A percentile compares a stretch with the other conserved stretches of the same genome.
phyloP scores from a whole-genome alignment of 371 early-diverging fungal species.

The Mortierella polycephala region DNA sequence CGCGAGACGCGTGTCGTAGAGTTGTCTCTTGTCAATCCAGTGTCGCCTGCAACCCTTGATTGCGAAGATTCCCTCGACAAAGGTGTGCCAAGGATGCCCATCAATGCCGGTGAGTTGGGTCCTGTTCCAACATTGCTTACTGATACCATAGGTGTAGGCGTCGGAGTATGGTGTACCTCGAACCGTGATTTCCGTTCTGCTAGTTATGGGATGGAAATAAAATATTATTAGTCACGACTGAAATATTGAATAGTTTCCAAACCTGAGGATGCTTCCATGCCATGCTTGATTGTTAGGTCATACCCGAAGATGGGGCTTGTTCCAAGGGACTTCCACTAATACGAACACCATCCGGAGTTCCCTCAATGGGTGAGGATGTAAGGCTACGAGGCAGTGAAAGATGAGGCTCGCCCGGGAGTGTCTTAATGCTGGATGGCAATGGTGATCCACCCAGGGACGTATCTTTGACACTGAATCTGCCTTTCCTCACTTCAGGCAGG shows the following conservation, averaged over 20 bases:
- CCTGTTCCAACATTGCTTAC: slow-evolving; percentile 16
- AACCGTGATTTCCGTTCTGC: slow-evolving; percentile 52
- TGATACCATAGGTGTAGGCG: slow-evolving; percentile 5
- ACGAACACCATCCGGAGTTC: slow-evolving; percentile 29
- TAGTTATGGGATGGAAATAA: neutral
- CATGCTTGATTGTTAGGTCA: neutral
- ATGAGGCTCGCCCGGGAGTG: slow-evolving; percentile 18
- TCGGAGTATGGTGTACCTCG: slow-evolving; percentile 46
- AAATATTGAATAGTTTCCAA: neutral
- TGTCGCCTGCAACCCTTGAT: slow-evolving; percentile 26
- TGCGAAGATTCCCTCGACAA: slow-evolving; percentile 48
- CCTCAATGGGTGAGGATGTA: slow-evolving; percentile 46
- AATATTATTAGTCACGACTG: no score
- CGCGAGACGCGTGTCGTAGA: slow-evolving; percentile 33
- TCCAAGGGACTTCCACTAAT: slow-evolving; percentile 15
- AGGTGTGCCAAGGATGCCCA: slow-evolving; percentile 10
- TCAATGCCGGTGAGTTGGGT: slow-evolving; percentile 16
- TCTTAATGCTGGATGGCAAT: slow-evolving; percentile 23
- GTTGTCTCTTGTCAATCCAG: slow-evolving; percentile 28
- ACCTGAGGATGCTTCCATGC: no score
- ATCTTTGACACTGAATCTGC: slow-evolving; percentile 52
- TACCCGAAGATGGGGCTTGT: slow-evolving; percentile 22
- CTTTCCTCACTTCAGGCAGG: slow-evolving; percentile 41
- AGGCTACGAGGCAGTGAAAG: slow-evolving; percentile 38
- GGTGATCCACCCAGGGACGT: slow-evolving; percentile 26